A percentile compares a stretch with the other conserved stretches of the same genome.
Evolutionary conservation across 305 asterid genomes (phyloP).

Genomic region (Vinca major): DNA sequence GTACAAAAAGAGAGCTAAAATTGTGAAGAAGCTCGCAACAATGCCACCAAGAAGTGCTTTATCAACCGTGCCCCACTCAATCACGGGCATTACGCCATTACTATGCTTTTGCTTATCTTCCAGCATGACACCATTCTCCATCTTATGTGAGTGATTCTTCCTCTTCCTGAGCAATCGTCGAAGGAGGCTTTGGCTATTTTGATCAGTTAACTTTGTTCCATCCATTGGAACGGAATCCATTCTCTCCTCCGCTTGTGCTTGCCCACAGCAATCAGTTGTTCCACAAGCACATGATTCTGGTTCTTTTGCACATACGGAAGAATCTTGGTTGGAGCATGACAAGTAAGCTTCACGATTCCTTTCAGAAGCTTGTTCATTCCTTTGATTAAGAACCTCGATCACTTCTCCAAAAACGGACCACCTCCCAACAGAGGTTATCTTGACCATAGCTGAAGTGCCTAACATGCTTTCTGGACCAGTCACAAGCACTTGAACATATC

Average conservation of each 20-base stretch:
- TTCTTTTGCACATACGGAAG: conserved; percentile 49
- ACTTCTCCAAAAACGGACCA: conserved; percentile 98
- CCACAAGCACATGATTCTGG: conserved; percentile 54
- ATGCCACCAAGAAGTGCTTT: conserved; percentile 45
- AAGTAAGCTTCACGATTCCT: conserved; percentile 13
- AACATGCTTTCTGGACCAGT: conserved; percentile 69
- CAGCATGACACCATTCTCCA: conserved; percentile 19
- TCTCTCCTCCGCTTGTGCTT: conserved; percentile 24
- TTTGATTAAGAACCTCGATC: conserved; percentile 43
- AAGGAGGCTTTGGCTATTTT: conserved; percentile 29
- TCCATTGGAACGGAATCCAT: conserved; percentile 19
- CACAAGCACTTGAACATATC: conserved; percentile 87
- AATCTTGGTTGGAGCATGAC: conserved; percentile 4
- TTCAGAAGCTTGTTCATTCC: conserved; percentile 18
- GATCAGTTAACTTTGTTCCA: conserved; percentile 19
- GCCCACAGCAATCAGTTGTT: conserved; percentile 31
- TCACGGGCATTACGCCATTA: conserved; percentile 1
- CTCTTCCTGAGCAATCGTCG: conserved; percentile 56
- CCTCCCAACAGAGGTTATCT: conserved; percentile 80
- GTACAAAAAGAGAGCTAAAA: conserved; percentile 30
- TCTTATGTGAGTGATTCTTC: conserved; percentile 28
- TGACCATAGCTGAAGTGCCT: conserved; percentile 74
- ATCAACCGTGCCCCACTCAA: conserved; percentile 39
- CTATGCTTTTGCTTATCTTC: conserved; percentile 25
- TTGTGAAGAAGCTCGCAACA: conserved; percentile 38